Evolutionary conservation across 2,329 filamentous ascomycete species (phyloP).

Genomic region (Dactylonectria estremocensis): DNA sequence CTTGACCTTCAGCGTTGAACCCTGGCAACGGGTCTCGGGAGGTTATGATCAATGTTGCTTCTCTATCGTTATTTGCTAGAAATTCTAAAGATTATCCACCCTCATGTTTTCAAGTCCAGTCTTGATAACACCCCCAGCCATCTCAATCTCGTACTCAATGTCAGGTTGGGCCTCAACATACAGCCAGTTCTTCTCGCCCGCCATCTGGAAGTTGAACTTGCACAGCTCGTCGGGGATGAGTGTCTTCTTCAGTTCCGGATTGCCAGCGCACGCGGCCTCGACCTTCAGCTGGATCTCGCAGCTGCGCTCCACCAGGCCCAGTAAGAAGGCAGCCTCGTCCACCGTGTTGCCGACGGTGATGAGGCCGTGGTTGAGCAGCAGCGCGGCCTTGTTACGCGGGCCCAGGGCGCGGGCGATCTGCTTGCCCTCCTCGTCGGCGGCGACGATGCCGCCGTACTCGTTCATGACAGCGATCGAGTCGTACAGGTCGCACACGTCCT

Average conservation of each 20-base stretch:
- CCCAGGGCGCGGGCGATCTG: slow-evolving; percentile 76
- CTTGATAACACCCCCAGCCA: slow-evolving; percentile 50
- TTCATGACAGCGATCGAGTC: slow-evolving; percentile 71
- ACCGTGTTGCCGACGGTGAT: slow-evolving; percentile 80
- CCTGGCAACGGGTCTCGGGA: neutral
- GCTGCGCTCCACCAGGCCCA: slow-evolving; percentile 18
- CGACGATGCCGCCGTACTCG: slow-evolving; percentile 69
- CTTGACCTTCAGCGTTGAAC: neutral
- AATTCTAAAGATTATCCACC: slow-evolving; percentile 18
- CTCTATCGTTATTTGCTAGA: neutral
- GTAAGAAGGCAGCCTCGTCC: slow-evolving; percentile 78
- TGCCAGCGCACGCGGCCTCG: slow-evolving; percentile 72
- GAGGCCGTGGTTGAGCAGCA: slow-evolving; percentile 81
- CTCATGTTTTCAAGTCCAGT: slow-evolving; percentile 24
- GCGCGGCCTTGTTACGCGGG: slow-evolving; percentile 69
- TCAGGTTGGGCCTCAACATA: slow-evolving; percentile 65
- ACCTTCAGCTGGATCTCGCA: slow-evolving; percentile 47
- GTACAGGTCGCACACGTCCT: slow-evolving; percentile 77
- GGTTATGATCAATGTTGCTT: neutral
- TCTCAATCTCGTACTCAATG: slow-evolving; percentile 62
- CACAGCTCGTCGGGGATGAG: slow-evolving; percentile 59
- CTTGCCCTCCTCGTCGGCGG: slow-evolving; percentile 76
- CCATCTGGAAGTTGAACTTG: slow-evolving; percentile 59
- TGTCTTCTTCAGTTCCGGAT: slow-evolving; percentile 57
- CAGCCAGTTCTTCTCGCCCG: slow-evolving; percentile 61